Percentiles rank a stretch among this genome's conserved stretches.
Evolutionary conservation across 1,284 basidiomycete species (phyloP).

Genomic region (Inonotus obliquus): DNA sequence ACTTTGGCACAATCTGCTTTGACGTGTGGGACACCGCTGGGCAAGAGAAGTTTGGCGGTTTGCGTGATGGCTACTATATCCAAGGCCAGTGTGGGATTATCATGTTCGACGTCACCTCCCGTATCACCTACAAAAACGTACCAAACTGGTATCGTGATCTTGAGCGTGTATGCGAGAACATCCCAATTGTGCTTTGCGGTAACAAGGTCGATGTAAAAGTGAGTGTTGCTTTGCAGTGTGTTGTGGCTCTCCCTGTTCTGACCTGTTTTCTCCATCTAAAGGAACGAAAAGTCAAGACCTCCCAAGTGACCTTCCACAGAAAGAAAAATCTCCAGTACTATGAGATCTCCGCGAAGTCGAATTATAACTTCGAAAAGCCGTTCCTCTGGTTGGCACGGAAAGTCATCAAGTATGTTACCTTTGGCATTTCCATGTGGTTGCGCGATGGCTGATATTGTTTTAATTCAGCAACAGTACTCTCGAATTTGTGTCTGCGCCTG

Average conservation of each 20-base stretch:
- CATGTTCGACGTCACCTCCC: conserved; percentile 99
- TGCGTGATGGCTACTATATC: conserved; percentile 97
- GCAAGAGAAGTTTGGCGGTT: conserved; percentile 99
- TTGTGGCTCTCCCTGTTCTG: background rate
- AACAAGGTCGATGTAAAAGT: conserved; percentile 99
- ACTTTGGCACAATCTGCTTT: conserved; percentile 98
- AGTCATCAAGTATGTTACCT: conserved; percentile 79
- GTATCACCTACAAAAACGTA: conserved; percentile 99
- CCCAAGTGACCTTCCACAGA: conserved; percentile 97
- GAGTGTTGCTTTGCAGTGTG: conserved; percentile 23
- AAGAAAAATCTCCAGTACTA: conserved; percentile 99
- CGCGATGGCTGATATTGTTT: background rate
- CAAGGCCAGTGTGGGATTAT: conserved; percentile 99
- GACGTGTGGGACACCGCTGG: conserved; percentile 99
- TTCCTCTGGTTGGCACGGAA: conserved; percentile 99
- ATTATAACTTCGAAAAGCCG: conserved; percentile 99
- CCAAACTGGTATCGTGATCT: conserved; percentile 99
- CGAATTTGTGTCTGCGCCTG: conserved; percentile 96
- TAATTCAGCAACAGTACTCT: conserved; percentile 71
- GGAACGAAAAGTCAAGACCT: conserved; percentile 99
- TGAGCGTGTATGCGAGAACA: conserved; percentile 99
- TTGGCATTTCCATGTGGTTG: background rate
- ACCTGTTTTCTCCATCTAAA: conserved; percentile 28
- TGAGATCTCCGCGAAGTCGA: conserved; percentile 99
- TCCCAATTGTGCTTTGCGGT: conserved; percentile 98